Conservation (phyloP, 768 basidiomycete genomes). For the Dendrothele bispora region DNA sequence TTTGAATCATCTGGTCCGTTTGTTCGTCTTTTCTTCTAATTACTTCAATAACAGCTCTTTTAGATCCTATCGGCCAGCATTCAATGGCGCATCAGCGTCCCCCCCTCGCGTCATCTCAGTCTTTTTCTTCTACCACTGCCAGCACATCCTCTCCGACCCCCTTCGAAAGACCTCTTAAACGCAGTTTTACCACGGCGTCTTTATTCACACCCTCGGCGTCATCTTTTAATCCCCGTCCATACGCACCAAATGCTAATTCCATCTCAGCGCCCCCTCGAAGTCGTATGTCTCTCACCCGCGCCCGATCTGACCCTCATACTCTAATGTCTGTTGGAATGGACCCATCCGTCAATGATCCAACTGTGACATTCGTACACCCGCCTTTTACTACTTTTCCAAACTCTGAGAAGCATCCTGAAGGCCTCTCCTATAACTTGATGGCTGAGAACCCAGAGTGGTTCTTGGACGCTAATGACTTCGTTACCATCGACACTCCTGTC, state of each 20-base stretch:
- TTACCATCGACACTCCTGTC: slow-evolving; percentile 43
- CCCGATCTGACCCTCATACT: slow-evolving; percentile 34
- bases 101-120: slow-evolving; percentile 24
- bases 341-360: slow-evolving; percentile 65
- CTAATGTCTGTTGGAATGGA: slow-evolving; percentile 61
- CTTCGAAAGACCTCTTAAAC: slow-evolving; percentile 41
- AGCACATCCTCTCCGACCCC: slow-evolving; percentile 22
- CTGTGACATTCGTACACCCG: slow-evolving; percentile 69
- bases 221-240: slow-evolving; percentile 68
- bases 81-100: too few relatives aligned
- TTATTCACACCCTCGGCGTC: slow-evolving; percentile 66
- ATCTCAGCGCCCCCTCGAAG: slow-evolving; percentile 3
- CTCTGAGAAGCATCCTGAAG: slow-evolving; percentile 59
- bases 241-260: slow-evolving; percentile 41
- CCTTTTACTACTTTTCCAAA: slow-evolving; percentile 71
- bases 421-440: slow-evolving; percentile 69
- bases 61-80: too few relatives aligned
- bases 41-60: too few relatives aligned
- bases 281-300: background rate
- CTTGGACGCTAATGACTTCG: slow-evolving; percentile 67
- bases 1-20: too few relatives aligned
- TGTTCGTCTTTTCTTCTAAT: too few relatives aligned
- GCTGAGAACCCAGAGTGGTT: slow-evolving; percentile 84
- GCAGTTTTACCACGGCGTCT: slow-evolving; percentile 45
- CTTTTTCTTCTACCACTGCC: slow-evolving; percentile 26